Percentiles rank a stretch among this genome's conserved stretches.
Evolutionary conservation across 2,329 filamentous ascomycete genomes (phyloP).

Genomic region (Tolypocladium album): DNA sequence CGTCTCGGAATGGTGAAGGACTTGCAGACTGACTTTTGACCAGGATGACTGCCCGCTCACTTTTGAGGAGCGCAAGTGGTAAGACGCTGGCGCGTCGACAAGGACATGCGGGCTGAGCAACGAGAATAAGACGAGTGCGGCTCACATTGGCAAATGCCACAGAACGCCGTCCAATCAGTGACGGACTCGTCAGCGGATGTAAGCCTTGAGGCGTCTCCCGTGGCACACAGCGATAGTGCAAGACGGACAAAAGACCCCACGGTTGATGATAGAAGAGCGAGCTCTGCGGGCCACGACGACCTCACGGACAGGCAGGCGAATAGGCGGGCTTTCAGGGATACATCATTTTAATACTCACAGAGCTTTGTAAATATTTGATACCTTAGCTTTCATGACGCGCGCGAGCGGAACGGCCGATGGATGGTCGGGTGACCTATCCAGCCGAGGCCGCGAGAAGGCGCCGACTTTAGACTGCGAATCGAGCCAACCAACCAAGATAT

Average conservation of each 20-base stretch:
- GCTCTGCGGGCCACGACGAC: slow-evolving; percentile 1
- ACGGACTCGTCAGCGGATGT: not conserved
- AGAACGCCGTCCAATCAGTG: not conserved
- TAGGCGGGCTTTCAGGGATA: not conserved
- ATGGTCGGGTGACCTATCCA: not conserved
- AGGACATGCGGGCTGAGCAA: not conserved
- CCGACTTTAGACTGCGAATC: not conserved
- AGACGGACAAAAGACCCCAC: not conserved
- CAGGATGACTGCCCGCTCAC: slow-evolving; percentile 78
- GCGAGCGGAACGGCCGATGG: not conserved
- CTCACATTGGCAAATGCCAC: not conserved
- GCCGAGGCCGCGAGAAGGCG: not conserved
- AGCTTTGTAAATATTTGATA: slow-evolving; percentile 2
- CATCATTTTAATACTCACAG: slow-evolving; percentile 3
- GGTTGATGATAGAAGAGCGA: slow-evolving; percentile 4
- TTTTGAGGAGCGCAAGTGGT: slow-evolving; percentile 48
- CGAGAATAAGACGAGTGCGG: not conserved
- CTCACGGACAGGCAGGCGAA: not conserved
- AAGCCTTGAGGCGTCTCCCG: not conserved
- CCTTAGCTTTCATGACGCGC: not conserved
- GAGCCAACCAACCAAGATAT: not conserved
- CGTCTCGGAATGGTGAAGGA: not conserved
- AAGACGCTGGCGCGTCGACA: slow-evolving; percentile 5
- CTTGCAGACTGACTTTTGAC: not conserved
- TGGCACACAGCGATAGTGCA: not conserved